Base-by-base conservation (phyloP, 2,329 filamentous ascomycete species). In the Pezicula carpinea region DNA sequence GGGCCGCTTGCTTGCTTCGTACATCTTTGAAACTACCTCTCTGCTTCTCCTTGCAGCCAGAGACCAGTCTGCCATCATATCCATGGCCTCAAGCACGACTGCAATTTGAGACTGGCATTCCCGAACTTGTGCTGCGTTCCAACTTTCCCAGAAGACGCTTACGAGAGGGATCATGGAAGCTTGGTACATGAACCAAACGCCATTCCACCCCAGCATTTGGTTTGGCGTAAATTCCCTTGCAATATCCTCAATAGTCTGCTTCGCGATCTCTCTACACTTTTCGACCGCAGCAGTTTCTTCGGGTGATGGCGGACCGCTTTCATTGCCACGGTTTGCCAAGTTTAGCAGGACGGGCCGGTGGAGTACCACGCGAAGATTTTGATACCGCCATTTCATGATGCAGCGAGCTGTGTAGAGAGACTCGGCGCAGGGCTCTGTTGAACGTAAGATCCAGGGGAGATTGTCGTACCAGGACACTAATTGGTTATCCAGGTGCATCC, bases 331-430 rank as follows among this genome's bases (percentile, higher is more conserved):
- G 44, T 61, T 64, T 60, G 81, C 73, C 59, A 86, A 69, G 66
- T 79, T 84, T 5, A 91, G 74, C 2, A 92, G 72, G 0, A 85
- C 81, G 0, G 87, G 86, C 3, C 87, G 76, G 63, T 90, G 83
- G 18, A 91, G 77, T 1, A 91, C 75, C 66, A 90, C 85, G 39
- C 86, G 82, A 39, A 89, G 75, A 57, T 89, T 89, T 60, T 87
- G 82, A 61, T 87, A 91, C 13, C 87, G 78, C 87, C 87, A 91
- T 64, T 87, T 86, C 83, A 90, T 89, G 56, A 90, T 78, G 53
- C 81, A 81, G 43, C 86, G 77, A 1, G 83, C 80, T 41, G 85
- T 83, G 53, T 80, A 81, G 15, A 90, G 75, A 2, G 83, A 80
- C 54, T 87, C 83, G 0, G 84, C 81, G 59, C 83, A 87, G 8